These are phyloP conservation scores for Kalmanozyma brasiliensis DNA, from an alignment of 1,284 basidiomycete genomes.

Conservation along the genomic window DNA sequence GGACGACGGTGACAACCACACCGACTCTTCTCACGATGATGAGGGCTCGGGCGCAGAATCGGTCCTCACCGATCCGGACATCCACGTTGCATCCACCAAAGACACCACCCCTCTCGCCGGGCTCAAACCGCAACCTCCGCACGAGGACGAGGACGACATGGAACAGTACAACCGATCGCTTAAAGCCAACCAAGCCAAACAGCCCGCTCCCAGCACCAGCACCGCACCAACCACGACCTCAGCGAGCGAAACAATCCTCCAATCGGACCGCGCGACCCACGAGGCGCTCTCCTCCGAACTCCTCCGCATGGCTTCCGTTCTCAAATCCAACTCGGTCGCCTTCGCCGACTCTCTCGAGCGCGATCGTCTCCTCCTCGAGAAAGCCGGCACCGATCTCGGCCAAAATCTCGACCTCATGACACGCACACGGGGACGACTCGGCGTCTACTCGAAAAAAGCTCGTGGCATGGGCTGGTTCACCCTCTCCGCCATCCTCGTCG, in stretches of 20 bases:
- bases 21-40: constrained; percentile 3
- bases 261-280: constrained; percentile 56
- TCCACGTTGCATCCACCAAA: constrained; percentile 10
- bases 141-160: constrained; percentile 13
- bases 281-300: constrained; percentile 65
- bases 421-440: constrained; percentile 61
- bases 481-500: constrained; percentile 54
- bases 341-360: constrained; percentile 65
- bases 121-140: constrained; percentile 3
- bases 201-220: background rate
- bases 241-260: constrained; percentile 40
- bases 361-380: constrained; percentile 62
- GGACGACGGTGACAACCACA: constrained; percentile 6
- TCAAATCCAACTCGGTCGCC: constrained; percentile 60
- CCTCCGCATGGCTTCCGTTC: constrained; percentile 63
- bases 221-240: background rate
- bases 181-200: background rate
- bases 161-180: constrained; percentile 27
- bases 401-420: constrained; percentile 66
- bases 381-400: constrained; percentile 50
- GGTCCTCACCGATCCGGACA: constrained; percentile 38
- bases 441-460: constrained; percentile 61
- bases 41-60: constrained; percentile 28
- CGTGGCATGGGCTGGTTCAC: constrained; percentile 67
- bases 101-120: constrained; percentile 13